These are phyloP conservation scores for Mortierella antarctica DNA, from an alignment of 192 early-diverging fungal species.

Conservation along the genomic window DNA sequence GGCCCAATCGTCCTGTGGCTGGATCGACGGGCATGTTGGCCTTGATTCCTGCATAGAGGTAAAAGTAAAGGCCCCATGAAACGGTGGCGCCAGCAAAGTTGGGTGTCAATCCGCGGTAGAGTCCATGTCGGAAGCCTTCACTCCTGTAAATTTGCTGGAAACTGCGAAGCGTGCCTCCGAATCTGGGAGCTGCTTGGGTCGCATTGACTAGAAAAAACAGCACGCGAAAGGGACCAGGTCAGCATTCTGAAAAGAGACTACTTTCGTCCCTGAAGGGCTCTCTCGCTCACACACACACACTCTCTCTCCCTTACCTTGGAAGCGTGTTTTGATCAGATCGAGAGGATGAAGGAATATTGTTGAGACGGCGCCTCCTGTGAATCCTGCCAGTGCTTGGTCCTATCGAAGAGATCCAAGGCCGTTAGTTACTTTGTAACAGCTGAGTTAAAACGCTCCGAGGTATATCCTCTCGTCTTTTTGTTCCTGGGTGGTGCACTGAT, in stretches of 20 bases:
- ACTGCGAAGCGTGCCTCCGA: conserved; percentile 77
- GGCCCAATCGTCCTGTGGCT: conserved; percentile 65
- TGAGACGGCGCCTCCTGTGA: conserved; percentile 84
- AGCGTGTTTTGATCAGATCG: conserved; percentile 93
- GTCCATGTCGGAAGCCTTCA: conserved; percentile 73
- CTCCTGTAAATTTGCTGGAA: conserved; percentile 65
- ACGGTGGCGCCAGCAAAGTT: conserved; percentile 91
- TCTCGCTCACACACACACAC: not conserved
- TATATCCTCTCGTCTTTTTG: not conserved
- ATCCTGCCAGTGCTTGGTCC: conserved; percentile 93
- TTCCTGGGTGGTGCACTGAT: too few relatives aligned
- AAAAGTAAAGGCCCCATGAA: conserved; percentile 99
- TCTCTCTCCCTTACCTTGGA: conserved; percentile 72
- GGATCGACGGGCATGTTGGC: conserved; percentile 68
- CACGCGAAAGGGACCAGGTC: not conserved
- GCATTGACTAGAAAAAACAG: conserved; percentile 60
- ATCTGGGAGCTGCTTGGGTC: conserved; percentile 56
- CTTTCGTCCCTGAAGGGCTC: not conserved
- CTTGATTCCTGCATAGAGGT: conserved; percentile 84
- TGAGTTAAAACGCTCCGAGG: not conserved
- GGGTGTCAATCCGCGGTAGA: conserved; percentile 92
- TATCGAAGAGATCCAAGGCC: conserved; percentile 6
- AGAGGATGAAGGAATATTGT: conserved; percentile 89
- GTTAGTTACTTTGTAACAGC: not conserved
- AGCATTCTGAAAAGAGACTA: not conserved